A percentile compares a stretch with the other conserved stretches of the same genome.
Conservation (phyloP, 1,284 basidiomycete species). For the Pholiota adiposa region DNA sequence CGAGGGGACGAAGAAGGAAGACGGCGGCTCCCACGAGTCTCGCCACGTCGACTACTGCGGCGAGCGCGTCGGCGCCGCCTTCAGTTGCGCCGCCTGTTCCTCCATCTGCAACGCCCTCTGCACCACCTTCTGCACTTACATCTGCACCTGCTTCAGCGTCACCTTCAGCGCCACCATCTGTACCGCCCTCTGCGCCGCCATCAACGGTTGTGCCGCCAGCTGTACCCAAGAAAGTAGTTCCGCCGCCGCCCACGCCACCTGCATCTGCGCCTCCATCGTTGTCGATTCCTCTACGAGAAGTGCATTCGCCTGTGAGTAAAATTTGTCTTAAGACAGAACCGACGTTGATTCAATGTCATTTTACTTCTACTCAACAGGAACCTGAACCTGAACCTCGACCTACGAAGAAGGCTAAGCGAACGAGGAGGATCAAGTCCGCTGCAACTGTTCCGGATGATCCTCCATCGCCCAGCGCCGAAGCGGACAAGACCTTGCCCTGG, state of each 20-base stretch:
- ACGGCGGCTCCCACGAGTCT: constrained; percentile 29
- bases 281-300: constrained; percentile 36
- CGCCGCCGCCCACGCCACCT: background rate
- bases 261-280: background rate
- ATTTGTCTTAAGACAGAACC: too few relatives aligned
- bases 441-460: constrained; percentile 37
- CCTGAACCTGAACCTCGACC: constrained; percentile 37
- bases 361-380: constrained; percentile 14
- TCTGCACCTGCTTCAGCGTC: constrained; percentile 5
- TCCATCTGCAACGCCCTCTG: constrained; percentile 37
- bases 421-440: constrained; percentile 43
- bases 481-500: constrained; percentile 25
- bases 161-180: constrained; percentile 8
- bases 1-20: constrained; percentile 35
- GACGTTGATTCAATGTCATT: too few relatives aligned
- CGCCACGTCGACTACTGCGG: constrained; percentile 11
- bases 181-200: constrained; percentile 3
- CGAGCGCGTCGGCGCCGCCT: background rate
- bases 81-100: constrained; percentile 26
- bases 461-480: constrained; percentile 24
- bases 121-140: constrained; percentile 27
- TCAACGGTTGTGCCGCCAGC: constrained; percentile 2
- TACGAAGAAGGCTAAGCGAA: constrained; percentile 40
- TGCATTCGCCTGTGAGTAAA: constrained; percentile 34
- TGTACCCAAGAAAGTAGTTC: background rate